Conservation (phyloP, 2,329 filamentous ascomycete genomes). For the Chrysosporium keratinophilum region DNA sequence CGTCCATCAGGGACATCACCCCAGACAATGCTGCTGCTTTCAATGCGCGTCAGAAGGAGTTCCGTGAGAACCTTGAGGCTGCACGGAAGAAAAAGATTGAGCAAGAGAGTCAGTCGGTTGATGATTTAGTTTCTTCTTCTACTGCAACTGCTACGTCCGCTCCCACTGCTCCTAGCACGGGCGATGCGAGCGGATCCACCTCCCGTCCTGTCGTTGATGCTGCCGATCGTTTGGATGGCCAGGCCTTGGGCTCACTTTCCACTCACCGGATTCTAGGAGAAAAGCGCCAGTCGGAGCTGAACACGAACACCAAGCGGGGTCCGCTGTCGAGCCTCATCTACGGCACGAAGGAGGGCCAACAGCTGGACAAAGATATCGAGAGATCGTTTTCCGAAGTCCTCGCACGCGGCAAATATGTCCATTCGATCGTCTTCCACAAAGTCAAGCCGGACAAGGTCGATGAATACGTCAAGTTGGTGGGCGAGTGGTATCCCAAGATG, state of each 20-base stretch:
- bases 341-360: constrained; percentile 87
- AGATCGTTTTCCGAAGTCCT: constrained; percentile 91
- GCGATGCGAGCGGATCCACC: constrained; percentile 35
- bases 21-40: constrained; percentile 63
- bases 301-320: constrained; percentile 51
- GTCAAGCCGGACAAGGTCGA: constrained; percentile 93
- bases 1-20: constrained; percentile 78
- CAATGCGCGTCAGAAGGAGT: constrained; percentile 71
- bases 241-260: constrained; percentile 53
- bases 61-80: constrained; percentile 69
- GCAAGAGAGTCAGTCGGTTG: constrained; percentile 69
- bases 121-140: constrained; percentile 38
- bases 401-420: constrained; percentile 93
- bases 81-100: constrained; percentile 64
- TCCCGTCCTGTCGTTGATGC: constrained; percentile 29
- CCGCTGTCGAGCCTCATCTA: constrained; percentile 84
- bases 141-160: constrained; percentile 29
- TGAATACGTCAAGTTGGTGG: constrained; percentile 83
- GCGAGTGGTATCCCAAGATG: constrained; percentile 85
- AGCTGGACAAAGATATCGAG: constrained; percentile 92
- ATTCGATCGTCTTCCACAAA: constrained; percentile 92
- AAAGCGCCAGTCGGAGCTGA: constrained; percentile 39
- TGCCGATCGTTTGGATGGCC: constrained; percentile 32
- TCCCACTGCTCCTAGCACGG: constrained; percentile 38
- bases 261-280: constrained; percentile 43